Conservation (phyloP, 345 rosid species). For the Citrus mangshanensis region DNA sequence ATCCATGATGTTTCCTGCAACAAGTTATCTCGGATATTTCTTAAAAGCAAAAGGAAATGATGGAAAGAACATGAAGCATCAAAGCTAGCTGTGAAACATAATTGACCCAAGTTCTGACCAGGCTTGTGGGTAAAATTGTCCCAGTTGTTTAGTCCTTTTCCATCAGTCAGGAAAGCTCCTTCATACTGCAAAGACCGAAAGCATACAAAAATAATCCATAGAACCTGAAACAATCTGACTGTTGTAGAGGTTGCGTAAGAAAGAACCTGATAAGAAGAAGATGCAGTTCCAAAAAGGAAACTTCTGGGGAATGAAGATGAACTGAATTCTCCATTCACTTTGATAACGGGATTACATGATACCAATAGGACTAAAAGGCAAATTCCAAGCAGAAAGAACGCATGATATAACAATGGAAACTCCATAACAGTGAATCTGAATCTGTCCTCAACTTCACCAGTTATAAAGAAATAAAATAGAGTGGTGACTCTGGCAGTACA, state of each 20-base stretch:
- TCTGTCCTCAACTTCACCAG: not conserved
- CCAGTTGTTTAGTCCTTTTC: slow-evolving; percentile 60
- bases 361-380: slow-evolving; percentile 14
- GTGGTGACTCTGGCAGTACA: not conserved
- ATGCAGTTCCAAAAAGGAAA: slow-evolving; percentile 79
- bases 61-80: not conserved
- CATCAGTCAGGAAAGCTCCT: slow-evolving; percentile 49
- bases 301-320: slow-evolving; percentile 32
- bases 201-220: not conserved
- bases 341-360: slow-evolving; percentile 11
- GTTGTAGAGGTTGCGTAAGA: not conserved
- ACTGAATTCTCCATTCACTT: not conserved
- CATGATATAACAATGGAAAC: slow-evolving; percentile 2
- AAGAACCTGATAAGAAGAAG: slow-evolving; percentile 75
- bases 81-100: not conserved
- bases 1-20: slow-evolving; percentile 47
- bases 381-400: slow-evolving; percentile 7
- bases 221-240: not conserved
- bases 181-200: slow-evolving; percentile 30
- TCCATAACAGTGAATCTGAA: slow-evolving; percentile 14
- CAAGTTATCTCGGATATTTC: not conserved
- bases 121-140: slow-evolving; percentile 43
- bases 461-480: not conserved
- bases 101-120: slow-evolving; percentile 17
- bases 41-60: not conserved